Evolutionary conservation across 2,329 filamentous ascomycete species (phyloP).

Genomic region (Rhytidhysteron rufulum): DNA sequence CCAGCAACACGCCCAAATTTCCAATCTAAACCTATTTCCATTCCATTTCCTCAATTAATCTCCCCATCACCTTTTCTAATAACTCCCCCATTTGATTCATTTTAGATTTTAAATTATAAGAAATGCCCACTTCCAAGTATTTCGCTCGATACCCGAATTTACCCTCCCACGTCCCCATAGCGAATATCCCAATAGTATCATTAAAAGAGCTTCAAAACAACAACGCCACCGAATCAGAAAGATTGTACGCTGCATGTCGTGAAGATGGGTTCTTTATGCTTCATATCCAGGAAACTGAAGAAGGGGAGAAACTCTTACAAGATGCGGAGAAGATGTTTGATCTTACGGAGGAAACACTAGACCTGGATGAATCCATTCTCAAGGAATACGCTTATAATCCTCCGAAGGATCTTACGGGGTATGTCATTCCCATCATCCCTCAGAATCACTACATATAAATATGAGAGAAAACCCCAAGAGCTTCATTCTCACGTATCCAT

Average conservation of each 20-base stretch:
- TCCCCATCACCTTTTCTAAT: too few species aligned
- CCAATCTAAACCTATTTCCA: too few species aligned
- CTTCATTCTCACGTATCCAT: background rate
- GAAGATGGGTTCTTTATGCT: conserved; percentile 4
- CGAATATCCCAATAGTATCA: too few species aligned
- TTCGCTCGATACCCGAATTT: too few species aligned
- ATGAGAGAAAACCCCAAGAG: background rate
- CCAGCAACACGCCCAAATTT: too few species aligned
- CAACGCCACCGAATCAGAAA: conserved; percentile 4
- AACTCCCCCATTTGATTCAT: too few species aligned
- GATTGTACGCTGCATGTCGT: conserved; percentile 4
- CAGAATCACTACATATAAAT: too few species aligned
- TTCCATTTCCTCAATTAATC: too few species aligned
- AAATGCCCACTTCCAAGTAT: too few species aligned
- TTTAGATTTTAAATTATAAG: too few species aligned
- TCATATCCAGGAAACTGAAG: conserved; percentile 1
- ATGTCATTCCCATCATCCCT: conserved; percentile 1
- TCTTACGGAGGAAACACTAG: conserved; percentile 4
- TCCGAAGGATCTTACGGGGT: conserved; percentile 5
- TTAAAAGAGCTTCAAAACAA: too few species aligned
- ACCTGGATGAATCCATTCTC: conserved; percentile 2
- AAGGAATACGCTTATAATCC: conserved; percentile 5
- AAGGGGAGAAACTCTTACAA: conserved; percentile 5
- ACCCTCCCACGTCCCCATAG: too few species aligned
- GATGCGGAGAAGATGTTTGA: conserved; percentile 8